Conservation (phyloP, 1,284 basidiomycete genomes). For the Puccinia coronata region DNA sequence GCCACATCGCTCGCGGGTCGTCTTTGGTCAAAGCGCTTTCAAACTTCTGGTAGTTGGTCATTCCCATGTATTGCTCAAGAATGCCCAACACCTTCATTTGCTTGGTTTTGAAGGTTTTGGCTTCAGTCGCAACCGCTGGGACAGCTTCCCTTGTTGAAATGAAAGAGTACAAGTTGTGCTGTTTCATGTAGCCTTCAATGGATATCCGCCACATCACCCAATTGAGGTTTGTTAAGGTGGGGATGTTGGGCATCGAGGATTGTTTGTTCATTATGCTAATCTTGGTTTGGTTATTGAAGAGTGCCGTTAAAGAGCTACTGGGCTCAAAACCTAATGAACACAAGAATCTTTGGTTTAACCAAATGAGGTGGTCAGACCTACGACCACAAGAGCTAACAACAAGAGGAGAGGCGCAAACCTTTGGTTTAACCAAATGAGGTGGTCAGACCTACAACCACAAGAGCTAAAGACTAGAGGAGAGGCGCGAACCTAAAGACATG, state of each 20-base stretch:
- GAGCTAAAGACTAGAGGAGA: too few species aligned
- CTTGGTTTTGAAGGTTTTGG: not conserved
- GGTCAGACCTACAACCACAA: too few species aligned
- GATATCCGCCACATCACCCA: too few species aligned
- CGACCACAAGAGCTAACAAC: too few species aligned
- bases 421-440: too few species aligned
- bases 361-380: too few species aligned
- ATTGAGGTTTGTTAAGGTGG: not conserved
- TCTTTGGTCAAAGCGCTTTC: not conserved
- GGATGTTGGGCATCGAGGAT: not conserved
- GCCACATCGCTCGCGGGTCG: not conserved
- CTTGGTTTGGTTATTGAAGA: not conserved
- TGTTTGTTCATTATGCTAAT: not conserved
- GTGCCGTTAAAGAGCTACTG: not conserved
- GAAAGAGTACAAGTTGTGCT: not conserved
- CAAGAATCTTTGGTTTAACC: too few species aligned
- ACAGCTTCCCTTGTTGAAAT: not conserved
- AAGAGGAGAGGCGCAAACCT: too few species aligned
- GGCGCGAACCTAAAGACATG: too few species aligned
- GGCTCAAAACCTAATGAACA: not conserved
- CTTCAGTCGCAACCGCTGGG: too few species aligned
- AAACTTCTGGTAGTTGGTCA: too few species aligned
- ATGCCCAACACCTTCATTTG: not conserved
- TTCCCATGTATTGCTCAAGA: too few species aligned
- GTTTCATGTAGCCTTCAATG: not conserved